Percentiles rank a stretch among this genome's conserved stretches.
Evolutionary conservation across 2,329 filamentous ascomycete genomes (phyloP).

Genomic region (Cladorrhinum sp.): DNA sequence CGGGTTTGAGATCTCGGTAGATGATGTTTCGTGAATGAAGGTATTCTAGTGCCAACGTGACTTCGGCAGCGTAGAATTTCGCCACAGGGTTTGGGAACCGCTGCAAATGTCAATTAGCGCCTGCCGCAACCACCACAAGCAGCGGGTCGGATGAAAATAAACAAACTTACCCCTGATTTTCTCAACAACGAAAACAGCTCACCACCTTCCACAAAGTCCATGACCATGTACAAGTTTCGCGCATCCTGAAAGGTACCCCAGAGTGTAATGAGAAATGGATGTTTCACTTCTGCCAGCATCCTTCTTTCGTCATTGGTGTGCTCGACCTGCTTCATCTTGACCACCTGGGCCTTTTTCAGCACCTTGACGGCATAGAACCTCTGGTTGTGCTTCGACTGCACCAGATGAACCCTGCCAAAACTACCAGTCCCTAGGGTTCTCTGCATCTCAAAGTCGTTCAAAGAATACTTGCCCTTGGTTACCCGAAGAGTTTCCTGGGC

Average conservation of each 20-base stretch:
- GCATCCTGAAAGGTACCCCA: slow-evolving; percentile 98
- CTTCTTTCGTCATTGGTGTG: slow-evolving; percentile 97
- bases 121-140: neutral
- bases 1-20: slow-evolving; percentile 94
- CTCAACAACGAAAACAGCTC: slow-evolving; percentile 93
- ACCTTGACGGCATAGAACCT: slow-evolving; percentile 98
- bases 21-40: slow-evolving; percentile 94
- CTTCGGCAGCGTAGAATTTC: slow-evolving; percentile 98
- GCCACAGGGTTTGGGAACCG: slow-evolving; percentile 97
- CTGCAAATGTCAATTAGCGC: slow-evolving; percentile 46
- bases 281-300: slow-evolving; percentile 96
- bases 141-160: neutral
- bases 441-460: slow-evolving; percentile 84
- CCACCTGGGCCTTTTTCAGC: slow-evolving; percentile 95
- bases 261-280: slow-evolving; percentile 94
- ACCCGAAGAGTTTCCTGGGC: slow-evolving; percentile 52
- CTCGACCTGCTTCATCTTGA: slow-evolving; percentile 99
- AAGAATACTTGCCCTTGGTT: slow-evolving; percentile 96
- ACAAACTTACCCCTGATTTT: slow-evolving; percentile 75
- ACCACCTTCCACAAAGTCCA: slow-evolving; percentile 99
- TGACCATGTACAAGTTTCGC: slow-evolving; percentile 98
- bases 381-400: slow-evolving; percentile 97
- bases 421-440: slow-evolving; percentile 93
- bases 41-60: slow-evolving; percentile 92
- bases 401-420: slow-evolving; percentile 93